A percentile compares a stretch with the other conserved stretches of the same genome.
Conservation (phyloP, 768 basidiomycete species). For the Termitomyces titanicus region DNA sequence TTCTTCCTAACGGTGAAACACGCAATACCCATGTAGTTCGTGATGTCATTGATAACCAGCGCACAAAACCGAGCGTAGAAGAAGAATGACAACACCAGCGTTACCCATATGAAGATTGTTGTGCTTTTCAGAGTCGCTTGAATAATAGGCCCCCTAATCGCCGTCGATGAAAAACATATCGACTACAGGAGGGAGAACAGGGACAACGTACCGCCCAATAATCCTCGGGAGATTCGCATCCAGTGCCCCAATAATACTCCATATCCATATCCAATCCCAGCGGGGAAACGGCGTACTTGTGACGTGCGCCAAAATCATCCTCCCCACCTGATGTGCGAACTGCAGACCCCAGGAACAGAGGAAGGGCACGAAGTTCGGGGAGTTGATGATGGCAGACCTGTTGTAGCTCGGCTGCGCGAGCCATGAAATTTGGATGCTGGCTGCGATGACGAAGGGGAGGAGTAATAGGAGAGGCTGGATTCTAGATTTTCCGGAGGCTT, state of each 20-base stretch:
- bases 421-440: slow-evolving; percentile 77
- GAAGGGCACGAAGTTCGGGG: slow-evolving; percentile 81
- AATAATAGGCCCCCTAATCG: slow-evolving; percentile 59
- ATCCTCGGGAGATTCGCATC: slow-evolving; percentile 80
- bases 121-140: slow-evolving; percentile 64
- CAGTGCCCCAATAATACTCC: slow-evolving; percentile 69
- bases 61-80: slow-evolving; percentile 76
- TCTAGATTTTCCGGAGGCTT: slow-evolving; percentile 32
- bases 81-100: slow-evolving; percentile 49
- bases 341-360: slow-evolving; percentile 91
- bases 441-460: slow-evolving; percentile 74
- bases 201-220: slow-evolving; percentile 54
- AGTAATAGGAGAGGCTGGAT: slow-evolving; percentile 66
- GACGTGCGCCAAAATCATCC: slow-evolving; percentile 92
- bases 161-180: background rate
- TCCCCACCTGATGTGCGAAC: slow-evolving; percentile 86
- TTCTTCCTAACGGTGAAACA: slow-evolving; percentile 91
- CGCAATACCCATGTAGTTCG: slow-evolving; percentile 88
- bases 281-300: slow-evolving; percentile 80
- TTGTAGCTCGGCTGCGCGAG: slow-evolving; percentile 62
- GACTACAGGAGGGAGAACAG: background rate
- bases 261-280: slow-evolving; percentile 87
- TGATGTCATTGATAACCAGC: slow-evolving; percentile 85
- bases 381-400: slow-evolving; percentile 68
- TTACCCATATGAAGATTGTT: slow-evolving; percentile 55